These are phyloP conservation scores for Didymella keratinophila DNA, from an alignment of 2,329 filamentous ascomycete species.

Conservation along the genomic window DNA sequence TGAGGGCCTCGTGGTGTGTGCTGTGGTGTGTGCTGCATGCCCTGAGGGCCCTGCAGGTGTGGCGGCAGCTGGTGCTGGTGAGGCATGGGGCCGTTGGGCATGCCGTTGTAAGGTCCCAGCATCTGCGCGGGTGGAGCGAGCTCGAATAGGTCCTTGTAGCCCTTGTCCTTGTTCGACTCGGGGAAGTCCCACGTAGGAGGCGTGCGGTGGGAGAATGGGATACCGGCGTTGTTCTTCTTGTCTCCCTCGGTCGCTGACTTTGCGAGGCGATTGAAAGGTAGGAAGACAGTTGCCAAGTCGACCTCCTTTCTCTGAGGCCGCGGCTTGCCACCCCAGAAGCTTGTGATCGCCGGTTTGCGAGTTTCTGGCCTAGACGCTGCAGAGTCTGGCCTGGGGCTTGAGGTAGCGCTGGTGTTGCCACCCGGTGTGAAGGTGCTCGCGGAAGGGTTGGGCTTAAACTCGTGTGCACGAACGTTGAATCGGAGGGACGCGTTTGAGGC, in stretches of 20 bases:
- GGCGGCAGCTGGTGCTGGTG: slow-evolving; percentile 86
- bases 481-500: slow-evolving; percentile 61
- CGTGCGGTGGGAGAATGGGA: slow-evolving; percentile 85
- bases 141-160: slow-evolving; percentile 83
- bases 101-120: slow-evolving; percentile 68
- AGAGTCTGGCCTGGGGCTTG: slow-evolving; percentile 71
- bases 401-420: slow-evolving; percentile 66
- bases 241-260: slow-evolving; percentile 65
- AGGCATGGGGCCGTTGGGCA: slow-evolving; percentile 71
- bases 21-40: slow-evolving; percentile 74
- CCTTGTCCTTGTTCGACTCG: slow-evolving; percentile 75
- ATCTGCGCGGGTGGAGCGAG: slow-evolving; percentile 64
- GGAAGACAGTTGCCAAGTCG: slow-evolving; percentile 64
- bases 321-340: slow-evolving; percentile 69
- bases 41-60: slow-evolving; percentile 77
- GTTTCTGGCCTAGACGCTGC: slow-evolving; percentile 44
- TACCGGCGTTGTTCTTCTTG: slow-evolving; percentile 73
- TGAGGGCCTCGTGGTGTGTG: slow-evolving; percentile 82
- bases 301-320: slow-evolving; percentile 67
- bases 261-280: slow-evolving; percentile 73
- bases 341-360: slow-evolving; percentile 49
- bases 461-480: slow-evolving; percentile 70
- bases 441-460: slow-evolving; percentile 86
- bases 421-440: slow-evolving; percentile 83
- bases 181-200: slow-evolving; percentile 82